Conservation (phyloP, 306 rosid species). For the Vicia villosa region DNA sequence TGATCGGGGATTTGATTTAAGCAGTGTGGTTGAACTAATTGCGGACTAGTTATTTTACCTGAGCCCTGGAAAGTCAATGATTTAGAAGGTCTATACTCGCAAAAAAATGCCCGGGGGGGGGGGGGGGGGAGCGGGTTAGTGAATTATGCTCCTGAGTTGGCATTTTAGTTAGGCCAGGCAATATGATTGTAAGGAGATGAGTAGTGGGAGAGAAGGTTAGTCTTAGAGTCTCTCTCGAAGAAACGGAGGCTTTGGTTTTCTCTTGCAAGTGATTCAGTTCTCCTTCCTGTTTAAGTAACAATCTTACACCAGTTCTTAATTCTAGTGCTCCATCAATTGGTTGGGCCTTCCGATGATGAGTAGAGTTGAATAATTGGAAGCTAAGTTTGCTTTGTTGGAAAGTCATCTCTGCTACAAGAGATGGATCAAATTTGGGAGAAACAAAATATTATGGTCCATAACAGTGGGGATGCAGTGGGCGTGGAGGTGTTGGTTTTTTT, state of each 20-base stretch:
- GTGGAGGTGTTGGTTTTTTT: too few relatives aligned
- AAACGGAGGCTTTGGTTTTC: neutral
- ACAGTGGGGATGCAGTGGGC: too few relatives aligned
- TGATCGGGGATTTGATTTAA: neutral
- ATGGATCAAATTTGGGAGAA: neutral
- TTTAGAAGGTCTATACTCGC: neutral
- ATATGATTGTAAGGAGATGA: neutral
- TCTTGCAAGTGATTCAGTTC: neutral
- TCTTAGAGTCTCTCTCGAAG: neutral
- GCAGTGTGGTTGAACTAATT: neutral
- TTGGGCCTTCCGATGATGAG: neutral
- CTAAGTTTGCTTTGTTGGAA: neutral
- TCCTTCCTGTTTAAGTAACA: neutral
- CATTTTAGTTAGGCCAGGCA: neutral
- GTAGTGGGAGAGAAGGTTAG: conserved; percentile 1
- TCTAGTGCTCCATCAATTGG: neutral
- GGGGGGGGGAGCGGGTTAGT: too few relatives aligned
- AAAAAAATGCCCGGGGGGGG: neutral
- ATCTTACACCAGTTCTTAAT: neutral
- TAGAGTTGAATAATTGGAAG: neutral
- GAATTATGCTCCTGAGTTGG: neutral
- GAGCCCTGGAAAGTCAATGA: neutral
- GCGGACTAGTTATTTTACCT: neutral
- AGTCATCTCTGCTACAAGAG: neutral
- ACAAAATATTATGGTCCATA: neutral